Evolutionary conservation across 2,329 filamentous ascomycete species (phyloP).

Genomic region (Calonectria pseudoreteaudii): DNA sequence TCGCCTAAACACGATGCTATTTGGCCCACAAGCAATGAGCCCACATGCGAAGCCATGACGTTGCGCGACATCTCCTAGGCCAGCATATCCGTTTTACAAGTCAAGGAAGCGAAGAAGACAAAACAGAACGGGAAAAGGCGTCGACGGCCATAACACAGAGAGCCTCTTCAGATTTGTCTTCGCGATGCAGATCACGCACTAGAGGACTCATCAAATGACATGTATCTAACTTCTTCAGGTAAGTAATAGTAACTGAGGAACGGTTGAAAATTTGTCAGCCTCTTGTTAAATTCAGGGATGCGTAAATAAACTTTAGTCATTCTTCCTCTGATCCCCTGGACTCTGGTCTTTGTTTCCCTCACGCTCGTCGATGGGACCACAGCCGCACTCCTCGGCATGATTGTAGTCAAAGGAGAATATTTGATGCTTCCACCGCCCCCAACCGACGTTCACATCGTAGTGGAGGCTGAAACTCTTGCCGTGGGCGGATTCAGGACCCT

Average conservation of each 20-base stretch:
- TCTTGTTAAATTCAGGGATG: too few species aligned
- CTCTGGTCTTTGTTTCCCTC: neutral
- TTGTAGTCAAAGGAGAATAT: neutral
- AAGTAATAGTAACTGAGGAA: neutral
- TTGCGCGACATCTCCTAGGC: neutral
- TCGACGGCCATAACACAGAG: neutral
- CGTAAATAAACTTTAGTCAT: too few species aligned
- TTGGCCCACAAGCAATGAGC: neutral
- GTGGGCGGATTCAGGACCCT: neutral
- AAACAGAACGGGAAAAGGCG: neutral
- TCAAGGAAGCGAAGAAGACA: too few species aligned
- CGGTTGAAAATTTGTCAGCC: fast-evolving
- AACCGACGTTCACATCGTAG: neutral
- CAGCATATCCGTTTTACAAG: neutral
- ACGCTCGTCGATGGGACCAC: neutral
- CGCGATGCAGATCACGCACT: too few species aligned
- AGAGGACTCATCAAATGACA: neutral
- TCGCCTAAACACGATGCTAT: neutral
- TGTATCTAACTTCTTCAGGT: neutral
- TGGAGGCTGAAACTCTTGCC: neutral
- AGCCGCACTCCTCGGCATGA: neutral
- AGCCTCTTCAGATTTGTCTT: neutral
- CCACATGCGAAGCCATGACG: neutral
- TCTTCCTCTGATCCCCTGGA: neutral
- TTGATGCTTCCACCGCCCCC: neutral